Percentiles rank a stretch among this genome's conserved stretches.
Conservation (phyloP, 805 yeast species). For the Ogataea methanolica region DNA sequence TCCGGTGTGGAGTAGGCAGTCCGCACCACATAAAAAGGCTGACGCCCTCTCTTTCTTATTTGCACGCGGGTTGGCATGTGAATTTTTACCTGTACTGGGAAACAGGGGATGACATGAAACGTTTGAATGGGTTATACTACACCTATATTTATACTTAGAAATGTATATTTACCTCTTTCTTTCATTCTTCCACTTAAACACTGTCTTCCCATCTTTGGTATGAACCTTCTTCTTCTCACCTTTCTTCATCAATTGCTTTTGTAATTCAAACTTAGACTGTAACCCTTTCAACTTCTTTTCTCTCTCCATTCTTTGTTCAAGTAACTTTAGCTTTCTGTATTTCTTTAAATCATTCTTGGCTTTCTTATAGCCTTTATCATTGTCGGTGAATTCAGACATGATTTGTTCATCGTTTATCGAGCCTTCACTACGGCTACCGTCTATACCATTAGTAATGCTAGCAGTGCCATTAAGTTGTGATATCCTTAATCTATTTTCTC, state of each 20-base stretch:
- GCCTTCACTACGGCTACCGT: conserved; percentile 26
- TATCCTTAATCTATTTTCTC: conserved; percentile 66
- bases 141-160: too few species aligned
- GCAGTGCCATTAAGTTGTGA: conserved; percentile 50
- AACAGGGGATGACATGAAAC: too few species aligned
- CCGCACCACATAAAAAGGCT: too few species aligned
- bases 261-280: conserved; percentile 67
- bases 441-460: conserved; percentile 26
- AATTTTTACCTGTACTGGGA: neutral
- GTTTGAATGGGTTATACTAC: too few species aligned
- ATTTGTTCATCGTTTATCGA: conserved; percentile 9
- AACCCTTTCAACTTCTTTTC: conserved; percentile 63
- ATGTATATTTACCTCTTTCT: conserved; percentile 44
- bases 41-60: too few species aligned
- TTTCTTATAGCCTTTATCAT: conserved; percentile 17
- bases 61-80: neutral
- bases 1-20: too few species aligned
- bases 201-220: conserved; percentile 60
- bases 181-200: conserved; percentile 81
- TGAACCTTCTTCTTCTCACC: conserved; percentile 79
- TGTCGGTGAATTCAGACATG: conserved; percentile 23
- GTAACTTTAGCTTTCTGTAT: conserved; percentile 52
- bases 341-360: conserved; percentile 42
- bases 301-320: conserved; percentile 65
- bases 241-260: conserved; percentile 84